phyloP scores from a whole-genome alignment of 2,329 filamentous ascomycete genomes.

The Colletotrichum falcatum region DNA sequence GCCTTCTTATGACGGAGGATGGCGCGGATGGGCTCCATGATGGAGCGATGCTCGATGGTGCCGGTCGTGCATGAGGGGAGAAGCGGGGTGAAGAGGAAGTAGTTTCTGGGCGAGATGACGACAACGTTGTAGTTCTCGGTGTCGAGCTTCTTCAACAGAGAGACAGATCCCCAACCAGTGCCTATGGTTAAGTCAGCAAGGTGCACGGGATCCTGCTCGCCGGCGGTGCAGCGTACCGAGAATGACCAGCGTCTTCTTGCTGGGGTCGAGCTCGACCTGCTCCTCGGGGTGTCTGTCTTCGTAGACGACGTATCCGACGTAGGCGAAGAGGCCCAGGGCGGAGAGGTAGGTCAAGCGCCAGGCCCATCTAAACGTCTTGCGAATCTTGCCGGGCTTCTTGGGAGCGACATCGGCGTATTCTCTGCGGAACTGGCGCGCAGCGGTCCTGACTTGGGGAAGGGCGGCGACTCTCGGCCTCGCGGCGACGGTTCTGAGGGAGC shows the following conservation, averaged over 20 bases:
- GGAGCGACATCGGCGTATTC: slow-evolving; percentile 63
- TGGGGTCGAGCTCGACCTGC: slow-evolving; percentile 82
- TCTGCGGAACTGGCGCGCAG: slow-evolving; percentile 57
- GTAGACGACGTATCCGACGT: slow-evolving; percentile 85
- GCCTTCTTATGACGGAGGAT: slow-evolving; percentile 96
- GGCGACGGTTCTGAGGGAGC: slow-evolving; percentile 28
- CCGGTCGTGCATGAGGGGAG: slow-evolving; percentile 98
- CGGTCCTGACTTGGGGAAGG: slow-evolving; percentile 40
- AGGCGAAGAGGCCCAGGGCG: slow-evolving; percentile 75
- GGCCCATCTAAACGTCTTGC: slow-evolving; percentile 78
- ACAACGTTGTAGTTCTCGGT: slow-evolving; percentile 99
- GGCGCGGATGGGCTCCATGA: slow-evolving; percentile 98
- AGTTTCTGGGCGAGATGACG: slow-evolving; percentile 97
- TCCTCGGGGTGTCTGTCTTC: slow-evolving; percentile 83
- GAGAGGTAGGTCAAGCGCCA: slow-evolving; percentile 88
- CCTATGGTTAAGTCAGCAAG: slow-evolving; percentile 64
- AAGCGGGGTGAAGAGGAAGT: slow-evolving; percentile 99
- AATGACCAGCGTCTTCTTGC: slow-evolving; percentile 96
- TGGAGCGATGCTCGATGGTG: slow-evolving; percentile 97
- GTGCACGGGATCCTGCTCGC: slow-evolving; percentile 3
- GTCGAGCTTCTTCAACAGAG: slow-evolving; percentile 97
- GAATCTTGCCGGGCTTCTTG: slow-evolving; percentile 70
- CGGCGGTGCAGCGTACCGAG: slow-evolving; percentile 71
- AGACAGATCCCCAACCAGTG: slow-evolving; percentile 95
- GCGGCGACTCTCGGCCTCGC: slow-evolving; percentile 32